These are phyloP conservation scores for Naganishia kalamii DNA, from an alignment of 768 basidiomycete species.

Conservation along the genomic window DNA sequence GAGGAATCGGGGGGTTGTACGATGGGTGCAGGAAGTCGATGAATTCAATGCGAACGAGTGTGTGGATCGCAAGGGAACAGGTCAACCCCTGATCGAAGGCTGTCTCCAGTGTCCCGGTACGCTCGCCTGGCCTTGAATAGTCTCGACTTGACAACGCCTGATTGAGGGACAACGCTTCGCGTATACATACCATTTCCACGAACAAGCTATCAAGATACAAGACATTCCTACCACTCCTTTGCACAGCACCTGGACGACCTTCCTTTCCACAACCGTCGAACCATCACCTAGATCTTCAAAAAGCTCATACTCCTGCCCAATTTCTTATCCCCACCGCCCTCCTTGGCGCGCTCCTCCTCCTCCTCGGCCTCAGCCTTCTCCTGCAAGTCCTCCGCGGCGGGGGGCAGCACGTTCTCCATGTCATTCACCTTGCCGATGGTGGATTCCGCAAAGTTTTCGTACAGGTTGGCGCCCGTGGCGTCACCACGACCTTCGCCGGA, in stretches of 20 bases:
- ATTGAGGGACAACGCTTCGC: no score
- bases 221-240: neutral
- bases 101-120: no score
- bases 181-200: no score
- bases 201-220: no score
- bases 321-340: conserved; percentile 12
- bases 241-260: neutral
- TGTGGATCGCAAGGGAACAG: no score
- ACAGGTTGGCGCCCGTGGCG: conserved; percentile 43
- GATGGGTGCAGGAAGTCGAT: no score
- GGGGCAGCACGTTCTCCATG: conserved; percentile 32
- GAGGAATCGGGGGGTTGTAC: no score
- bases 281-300: conserved; percentile 21
- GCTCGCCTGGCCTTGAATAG: no score
- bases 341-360: conserved; percentile 30
- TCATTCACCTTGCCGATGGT: conserved; percentile 40
- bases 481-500: conserved; percentile 46
- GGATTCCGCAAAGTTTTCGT: conserved; percentile 48
- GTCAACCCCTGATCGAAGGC: no score
- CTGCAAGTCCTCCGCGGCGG: conserved; percentile 39
- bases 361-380: conserved; percentile 37
- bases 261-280: neutral
- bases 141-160: neutral
- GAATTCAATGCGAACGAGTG: no score
- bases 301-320: conserved; percentile 23